These are phyloP conservation scores for Rhizophagus sp. DNA, from an alignment of 192 early-diverging fungal species.

Conservation along the genomic window DNA sequence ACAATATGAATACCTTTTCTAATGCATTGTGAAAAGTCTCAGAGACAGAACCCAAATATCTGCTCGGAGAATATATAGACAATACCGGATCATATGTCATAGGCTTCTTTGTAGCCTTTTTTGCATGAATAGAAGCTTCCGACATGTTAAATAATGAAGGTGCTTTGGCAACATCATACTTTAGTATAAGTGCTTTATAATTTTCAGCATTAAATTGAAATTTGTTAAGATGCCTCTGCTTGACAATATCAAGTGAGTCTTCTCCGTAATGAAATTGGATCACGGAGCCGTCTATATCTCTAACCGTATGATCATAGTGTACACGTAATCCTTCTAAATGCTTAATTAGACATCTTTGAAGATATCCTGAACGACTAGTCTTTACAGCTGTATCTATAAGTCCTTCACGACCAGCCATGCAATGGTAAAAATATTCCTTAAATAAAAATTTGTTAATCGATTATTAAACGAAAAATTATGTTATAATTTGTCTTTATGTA, in stretches of 20 bases:
- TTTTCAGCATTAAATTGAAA: constrained; percentile 96
- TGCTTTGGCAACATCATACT: constrained; percentile 75
- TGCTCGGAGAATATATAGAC: constrained; percentile 77
- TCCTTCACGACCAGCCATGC: constrained; percentile 99
- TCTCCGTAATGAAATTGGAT: constrained; percentile 99
- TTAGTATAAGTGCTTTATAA: constrained; percentile 75
- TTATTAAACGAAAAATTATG: constrained; percentile 16
- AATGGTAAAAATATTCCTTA: constrained; percentile 80
- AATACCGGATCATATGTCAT: constrained; percentile 77
- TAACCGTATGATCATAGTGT: constrained; percentile 97
- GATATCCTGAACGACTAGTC: constrained; percentile 97
- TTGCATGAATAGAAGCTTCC: constrained; percentile 72
- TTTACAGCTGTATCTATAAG: constrained; percentile 99
- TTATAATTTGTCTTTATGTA: constrained; percentile 34
- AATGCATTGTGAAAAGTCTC: constrained; percentile 80
- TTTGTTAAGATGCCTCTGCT: constrained; percentile 85
- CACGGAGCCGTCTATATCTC: constrained; percentile 92
- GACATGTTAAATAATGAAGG: constrained; percentile 68
- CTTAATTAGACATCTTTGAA: constrained; percentile 99
- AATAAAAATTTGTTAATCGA: background rate
- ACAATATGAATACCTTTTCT: constrained; percentile 36
- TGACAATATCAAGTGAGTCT: constrained; percentile 94
- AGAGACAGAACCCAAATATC: constrained; percentile 85
- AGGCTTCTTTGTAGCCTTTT: constrained; percentile 74
- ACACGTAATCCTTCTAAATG: constrained; percentile 94